Evolutionary conservation across 2,329 filamentous ascomycete species (phyloP), one percentile per base, ranked within the genome.

Genomic region (Zymoseptoria crescenta): DNA sequence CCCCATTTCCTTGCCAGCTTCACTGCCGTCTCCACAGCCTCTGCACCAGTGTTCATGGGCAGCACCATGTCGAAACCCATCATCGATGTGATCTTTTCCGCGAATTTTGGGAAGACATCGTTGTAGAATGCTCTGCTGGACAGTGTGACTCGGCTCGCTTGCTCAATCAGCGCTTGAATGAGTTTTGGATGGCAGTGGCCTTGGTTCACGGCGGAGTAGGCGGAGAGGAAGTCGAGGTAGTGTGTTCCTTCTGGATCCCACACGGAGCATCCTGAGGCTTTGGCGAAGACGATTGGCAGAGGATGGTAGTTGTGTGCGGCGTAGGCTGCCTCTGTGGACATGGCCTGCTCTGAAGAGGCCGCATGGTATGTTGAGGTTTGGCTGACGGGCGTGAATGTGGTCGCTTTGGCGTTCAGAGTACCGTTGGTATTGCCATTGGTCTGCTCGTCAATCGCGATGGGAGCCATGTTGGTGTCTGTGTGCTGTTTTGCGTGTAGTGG

Each of bases 291-390:
- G 61, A 99, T 87, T 49, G 94, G 94, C 2, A 99, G 84, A 16
- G 94, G 94, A 76, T 97, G 92, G 81, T 99, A 99, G 81, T 99
- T 99, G 84, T 99, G 94, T 54, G 94, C 94, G 54, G 94, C 94
- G 75, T 84, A 93, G 73, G 89, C 80, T 70, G 89, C 81, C 79
- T 99, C 94, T 56, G 86, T 79, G 56, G 85, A 78, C 74, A 96
- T 95, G 68, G 94, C 93, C 68, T 83, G 80, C 59, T 86, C 79
- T 50, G 91, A 92, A 27, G 93, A 91, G 20, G 88, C 74, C 57
- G 91, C 83, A 77, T 96, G 94, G 79, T 84, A 85, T 61, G 72
- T 75, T 41, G 80, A 75, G 30, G 68, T 64, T 35, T 76, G 71
- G 57, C 71, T 67, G 55, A 73, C 74, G 13, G 74, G 74, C 35